Percentiles rank a stretch among this genome's conserved stretches.
Evolutionary conservation across 2,329 filamentous ascomycete genomes (phyloP).

Genomic region (Alternaria conjuncta): DNA sequence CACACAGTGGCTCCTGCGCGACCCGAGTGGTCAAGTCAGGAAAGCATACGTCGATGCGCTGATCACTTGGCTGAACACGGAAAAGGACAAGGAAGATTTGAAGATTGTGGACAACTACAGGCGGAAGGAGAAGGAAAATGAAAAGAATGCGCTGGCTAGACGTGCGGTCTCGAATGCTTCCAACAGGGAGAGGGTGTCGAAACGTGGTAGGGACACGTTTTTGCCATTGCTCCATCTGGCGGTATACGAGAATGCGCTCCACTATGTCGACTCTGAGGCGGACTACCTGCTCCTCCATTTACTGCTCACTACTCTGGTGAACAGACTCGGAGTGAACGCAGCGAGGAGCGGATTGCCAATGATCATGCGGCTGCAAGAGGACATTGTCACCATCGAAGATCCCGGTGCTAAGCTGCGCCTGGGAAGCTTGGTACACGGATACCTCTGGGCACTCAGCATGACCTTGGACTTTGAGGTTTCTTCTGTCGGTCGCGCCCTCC

Average conservation of each 20-base stretch:
- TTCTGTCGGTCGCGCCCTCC: constrained; percentile 71
- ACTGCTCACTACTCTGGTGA: constrained; percentile 75
- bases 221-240: constrained; percentile 82
- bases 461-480: constrained; percentile 78
- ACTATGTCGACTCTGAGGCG: constrained; percentile 66
- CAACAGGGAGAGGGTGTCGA: constrained; percentile 62
- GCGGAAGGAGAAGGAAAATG: constrained; percentile 51
- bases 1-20: constrained; percentile 90
- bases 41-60: constrained; percentile 86
- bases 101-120: constrained; percentile 64
- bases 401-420: constrained; percentile 77
- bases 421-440: constrained; percentile 85
- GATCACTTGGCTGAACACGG: constrained; percentile 82
- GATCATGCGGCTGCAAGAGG: constrained; percentile 86
- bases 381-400: constrained; percentile 71
- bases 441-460: constrained; percentile 81
- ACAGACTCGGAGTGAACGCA: constrained; percentile 82
- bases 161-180: constrained; percentile 74
- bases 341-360: constrained; percentile 81
- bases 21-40: constrained; percentile 77
- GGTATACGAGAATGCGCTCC: constrained; percentile 85
- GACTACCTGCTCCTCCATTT: constrained; percentile 81
- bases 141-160: constrained; percentile 56
- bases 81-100: constrained; percentile 72
- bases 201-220: constrained; percentile 70